A percentile compares a stretch with the other conserved stretches of the same genome.
Conservation (phyloP, 192 early-diverging fungal species). For the Diversispora eburnea region DNA sequence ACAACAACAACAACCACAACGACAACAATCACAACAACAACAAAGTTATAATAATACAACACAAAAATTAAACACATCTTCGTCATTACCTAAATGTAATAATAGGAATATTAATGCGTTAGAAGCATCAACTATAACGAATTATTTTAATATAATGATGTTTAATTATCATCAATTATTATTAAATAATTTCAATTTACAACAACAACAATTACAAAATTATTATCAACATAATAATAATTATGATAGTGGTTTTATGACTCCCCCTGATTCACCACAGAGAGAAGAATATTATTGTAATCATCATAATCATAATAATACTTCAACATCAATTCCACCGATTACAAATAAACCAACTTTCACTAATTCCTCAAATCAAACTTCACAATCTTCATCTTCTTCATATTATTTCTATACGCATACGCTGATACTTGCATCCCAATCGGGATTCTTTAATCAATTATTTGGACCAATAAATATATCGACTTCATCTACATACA, state of each 20-base stretch:
- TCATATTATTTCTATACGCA: not conserved
- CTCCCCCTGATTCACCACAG: not conserved
- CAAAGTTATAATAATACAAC: not conserved
- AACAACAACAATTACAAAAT: not conserved
- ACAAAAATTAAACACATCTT: too few species aligned
- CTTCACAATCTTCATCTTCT: not conserved
- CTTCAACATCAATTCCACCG: not conserved
- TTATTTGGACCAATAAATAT: constrained; percentile 18
- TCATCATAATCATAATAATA: not conserved
- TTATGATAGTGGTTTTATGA: not conserved
- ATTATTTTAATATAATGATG: constrained; percentile 1
- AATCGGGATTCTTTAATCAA: constrained; percentile 20
- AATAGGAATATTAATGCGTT: not conserved
- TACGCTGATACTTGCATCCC: constrained; percentile 11
- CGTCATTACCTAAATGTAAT: not conserved
- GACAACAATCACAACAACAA: not conserved
- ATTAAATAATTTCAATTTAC: not conserved
- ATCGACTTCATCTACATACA: not conserved
- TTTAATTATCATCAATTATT: not conserved
- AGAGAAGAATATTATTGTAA: not conserved
- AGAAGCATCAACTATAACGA: not conserved
- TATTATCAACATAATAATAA: not conserved
- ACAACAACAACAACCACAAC: not conserved
- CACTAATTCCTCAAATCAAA: not conserved
- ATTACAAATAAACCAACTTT: not conserved